These are phyloP conservation scores for Daldinia grandis DNA, from an alignment of 495 filamentous ascomycete species.

Conservation along the genomic window DNA sequence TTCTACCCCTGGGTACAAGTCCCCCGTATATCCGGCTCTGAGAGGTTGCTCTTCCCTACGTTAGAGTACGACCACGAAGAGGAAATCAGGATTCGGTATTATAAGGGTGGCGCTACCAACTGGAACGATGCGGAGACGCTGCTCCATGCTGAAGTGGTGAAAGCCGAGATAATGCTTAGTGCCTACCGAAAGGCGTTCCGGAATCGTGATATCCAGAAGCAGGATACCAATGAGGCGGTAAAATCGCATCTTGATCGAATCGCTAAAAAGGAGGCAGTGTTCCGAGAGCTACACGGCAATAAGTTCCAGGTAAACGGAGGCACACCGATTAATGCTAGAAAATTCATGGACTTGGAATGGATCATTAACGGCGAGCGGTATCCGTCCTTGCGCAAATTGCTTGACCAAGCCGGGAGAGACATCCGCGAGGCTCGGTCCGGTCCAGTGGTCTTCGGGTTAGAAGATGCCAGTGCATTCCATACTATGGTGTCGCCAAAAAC, in stretches of 20 bases:
- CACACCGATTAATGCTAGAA: background rate
- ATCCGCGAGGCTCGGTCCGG: background rate
- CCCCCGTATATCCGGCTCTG: background rate
- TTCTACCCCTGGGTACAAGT: background rate
- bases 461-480: background rate
- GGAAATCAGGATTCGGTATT: background rate
- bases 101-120: background rate
- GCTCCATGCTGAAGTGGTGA: background rate
- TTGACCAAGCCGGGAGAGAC: background rate
- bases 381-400: background rate
- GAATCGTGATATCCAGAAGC: background rate
- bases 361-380: background rate
- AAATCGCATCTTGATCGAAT: background rate
- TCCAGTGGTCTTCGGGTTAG: background rate
- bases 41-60: background rate
- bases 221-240: no score
- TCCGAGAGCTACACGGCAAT: background rate
- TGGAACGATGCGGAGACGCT: background rate
- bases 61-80: background rate
- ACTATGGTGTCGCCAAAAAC: background rate
- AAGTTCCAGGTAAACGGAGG: background rate
- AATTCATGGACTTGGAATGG: conserved; percentile 1
- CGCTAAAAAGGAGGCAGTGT: background rate
- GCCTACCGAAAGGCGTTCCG: background rate
- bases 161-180: background rate